Percentiles rank a stretch among this genome's conserved stretches.
Evolutionary conservation across 1,284 basidiomycete species (phyloP).

Genomic region (Tilletia horrida): DNA sequence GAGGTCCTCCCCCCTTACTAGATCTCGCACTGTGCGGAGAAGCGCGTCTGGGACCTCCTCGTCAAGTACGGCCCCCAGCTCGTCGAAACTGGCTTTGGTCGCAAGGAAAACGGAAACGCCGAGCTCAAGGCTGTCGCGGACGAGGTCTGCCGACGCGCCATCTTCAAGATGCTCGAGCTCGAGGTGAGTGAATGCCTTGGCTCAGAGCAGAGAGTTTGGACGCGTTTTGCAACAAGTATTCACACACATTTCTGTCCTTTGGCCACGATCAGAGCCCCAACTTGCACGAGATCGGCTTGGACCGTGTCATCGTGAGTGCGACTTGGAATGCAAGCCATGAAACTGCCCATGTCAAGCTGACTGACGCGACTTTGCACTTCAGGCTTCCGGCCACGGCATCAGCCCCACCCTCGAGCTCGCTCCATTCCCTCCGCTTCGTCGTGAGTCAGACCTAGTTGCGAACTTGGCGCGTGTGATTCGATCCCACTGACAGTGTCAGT

Average conservation of each 20-base stretch:
- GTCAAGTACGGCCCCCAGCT: slow-evolving; percentile 58
- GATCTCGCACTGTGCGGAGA: slow-evolving; percentile 56
- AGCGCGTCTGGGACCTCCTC: slow-evolving; percentile 56
- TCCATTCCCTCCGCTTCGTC: slow-evolving; percentile 54
- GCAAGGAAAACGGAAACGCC: slow-evolving; percentile 39
- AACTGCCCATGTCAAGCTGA: too few relatives aligned
- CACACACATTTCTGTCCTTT: too few relatives aligned
- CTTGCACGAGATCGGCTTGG: slow-evolving; percentile 59
- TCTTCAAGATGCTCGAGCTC: slow-evolving; percentile 59
- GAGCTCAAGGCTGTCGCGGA: slow-evolving; percentile 55
- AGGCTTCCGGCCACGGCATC: slow-evolving; percentile 56
- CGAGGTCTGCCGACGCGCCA: slow-evolving; percentile 57
- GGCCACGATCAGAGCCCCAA: slow-evolving; percentile 51
- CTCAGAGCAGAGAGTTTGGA: too few relatives aligned
- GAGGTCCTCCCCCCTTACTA: neutral
- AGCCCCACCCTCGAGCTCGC: slow-evolving; percentile 57
- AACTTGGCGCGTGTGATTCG: too few relatives aligned
- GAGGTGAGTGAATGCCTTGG: too few relatives aligned
- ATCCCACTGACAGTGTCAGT: too few relatives aligned
- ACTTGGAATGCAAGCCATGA: too few relatives aligned
- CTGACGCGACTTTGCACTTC: too few relatives aligned
- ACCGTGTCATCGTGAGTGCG: slow-evolving; percentile 56
- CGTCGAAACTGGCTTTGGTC: slow-evolving; percentile 58
- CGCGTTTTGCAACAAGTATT: too few relatives aligned
- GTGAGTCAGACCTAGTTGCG: too few relatives aligned